Percentiles rank a stretch among this genome's conserved stretches.
These are phyloP conservation scores for Colletotrichum tabaci DNA, from an alignment of 2,329 filamentous ascomycete species.

Conservation along the genomic window DNA sequence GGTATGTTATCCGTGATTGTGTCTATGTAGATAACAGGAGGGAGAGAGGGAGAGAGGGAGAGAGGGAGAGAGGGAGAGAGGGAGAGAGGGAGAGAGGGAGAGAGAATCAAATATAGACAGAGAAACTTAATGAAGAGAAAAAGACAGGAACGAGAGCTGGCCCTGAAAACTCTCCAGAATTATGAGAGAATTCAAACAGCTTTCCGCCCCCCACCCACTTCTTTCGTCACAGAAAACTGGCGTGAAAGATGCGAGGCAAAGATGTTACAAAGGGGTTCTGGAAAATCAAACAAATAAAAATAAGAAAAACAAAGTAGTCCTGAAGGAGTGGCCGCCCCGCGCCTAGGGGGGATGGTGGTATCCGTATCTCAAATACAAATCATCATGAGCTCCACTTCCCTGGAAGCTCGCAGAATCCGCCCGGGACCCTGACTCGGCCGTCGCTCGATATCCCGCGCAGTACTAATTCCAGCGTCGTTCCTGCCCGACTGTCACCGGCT, in stretches of 20 bases:
- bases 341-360: constrained; percentile 18
- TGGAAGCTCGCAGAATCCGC: constrained; percentile 41
- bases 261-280: background rate
- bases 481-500: background rate
- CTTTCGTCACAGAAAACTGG: constrained; percentile 28
- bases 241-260: background rate
- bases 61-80: no score
- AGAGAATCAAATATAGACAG: background rate
- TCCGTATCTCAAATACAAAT: constrained; percentile 38
- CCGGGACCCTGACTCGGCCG: constrained; percentile 39
- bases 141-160: no score
- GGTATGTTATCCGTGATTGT: background rate
- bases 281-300: background rate
- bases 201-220: background rate
- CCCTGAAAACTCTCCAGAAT: background rate
- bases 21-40: no score
- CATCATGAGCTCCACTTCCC: constrained; percentile 38
- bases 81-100: no score
- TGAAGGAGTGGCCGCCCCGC: constrained; percentile 34
- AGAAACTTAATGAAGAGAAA: no score
- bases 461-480: constrained; percentile 32
- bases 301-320: background rate
- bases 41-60: background rate
- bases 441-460: constrained; percentile 19
- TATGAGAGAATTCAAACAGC: constrained; percentile 9